Base-by-base conservation (phyloP, 2,329 filamentous ascomycete genomes). In the Neonectria hederae region DNA sequence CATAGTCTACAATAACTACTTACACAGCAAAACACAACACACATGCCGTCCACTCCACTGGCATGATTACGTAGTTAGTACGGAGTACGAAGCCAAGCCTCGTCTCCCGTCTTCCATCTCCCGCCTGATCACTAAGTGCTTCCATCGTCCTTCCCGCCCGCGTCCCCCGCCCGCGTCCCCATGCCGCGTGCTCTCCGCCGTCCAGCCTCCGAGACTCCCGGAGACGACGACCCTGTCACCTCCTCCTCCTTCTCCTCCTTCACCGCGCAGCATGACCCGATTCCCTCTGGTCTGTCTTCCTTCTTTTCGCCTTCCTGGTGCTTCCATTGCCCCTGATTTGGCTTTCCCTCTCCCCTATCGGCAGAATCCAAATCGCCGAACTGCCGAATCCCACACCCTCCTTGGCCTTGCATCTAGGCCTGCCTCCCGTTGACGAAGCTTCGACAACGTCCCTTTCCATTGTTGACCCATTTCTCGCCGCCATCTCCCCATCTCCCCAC, bases 371-470 rank as follows among this genome's bases (percentile, higher is more conserved):
- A 38, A 21, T 59, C 57, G 57, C 57, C 57, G 57, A 59, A 59
- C 48, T 54, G 57, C 57, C 57, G 57, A 59, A 28, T 49, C 30
- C 42, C 45, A 28, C 57, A 30, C 24, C 14, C 42, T 28, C n/a
- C 24, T 26, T n/a, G 35, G 28, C 38, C 46, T 35, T 43, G 54
- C 35, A 22, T 53, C 30, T 8, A 32, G 9, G 21, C 19, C 24
- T 57, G 3, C 17, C 13, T 35, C 13, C 32, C 32, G 32, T 35
- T 35, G 32, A 17, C 32, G 13, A 40, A 19, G 38, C 38, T 9
- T 40, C 38, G 38, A 5, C 13, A n/a, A 38, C 35, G 14, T 14
- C 35, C 3, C 5, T n/a, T 17, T 38, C 28, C 10, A 2, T 26
- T 4, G 11, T 7, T 17, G 11, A 38, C 30, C 30, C 10, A 13